Evolutionary conservation across 2,329 filamentous ascomycete genomes (phyloP).

Genomic region (Fonsecaea pugnacius): DNA sequence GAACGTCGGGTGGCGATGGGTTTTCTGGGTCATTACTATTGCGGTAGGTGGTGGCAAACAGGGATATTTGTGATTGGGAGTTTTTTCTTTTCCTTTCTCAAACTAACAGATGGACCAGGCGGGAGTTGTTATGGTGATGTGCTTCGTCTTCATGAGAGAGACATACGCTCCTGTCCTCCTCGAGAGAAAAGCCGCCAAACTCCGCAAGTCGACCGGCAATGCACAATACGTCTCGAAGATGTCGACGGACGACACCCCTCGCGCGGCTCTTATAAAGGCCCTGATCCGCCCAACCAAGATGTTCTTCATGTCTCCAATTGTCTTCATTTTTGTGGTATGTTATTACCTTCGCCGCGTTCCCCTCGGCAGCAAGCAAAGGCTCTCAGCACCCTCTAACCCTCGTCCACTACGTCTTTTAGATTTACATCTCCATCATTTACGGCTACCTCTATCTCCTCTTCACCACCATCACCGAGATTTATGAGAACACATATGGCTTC

Average conservation of each 20-base stretch:
- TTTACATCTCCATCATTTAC: conserved; percentile 60
- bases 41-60: conserved; percentile 43
- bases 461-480: conserved; percentile 63
- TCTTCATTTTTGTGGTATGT: conserved; percentile 52
- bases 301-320: conserved; percentile 60
- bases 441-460: conserved; percentile 65
- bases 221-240: conserved; percentile 48
- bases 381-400: neutral
- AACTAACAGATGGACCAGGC: neutral
- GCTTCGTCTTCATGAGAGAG: conserved; percentile 62
- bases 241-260: neutral
- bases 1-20: conserved; percentile 36
- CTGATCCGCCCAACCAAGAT: conserved; percentile 59
- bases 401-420: neutral
- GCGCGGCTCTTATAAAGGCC: conserved; percentile 37
- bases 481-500: conserved; percentile 61
- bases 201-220: conserved; percentile 40
- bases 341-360: neutral
- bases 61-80: neutral
- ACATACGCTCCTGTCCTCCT: conserved; percentile 67
- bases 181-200: conserved; percentile 56
- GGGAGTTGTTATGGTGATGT: conserved; percentile 57
- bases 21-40: conserved; percentile 66
- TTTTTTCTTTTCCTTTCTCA: neutral
- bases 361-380: conserved; percentile 28